Evolutionary conservation across 495 filamentous ascomycete genomes (phyloP), one percentile per base, ranked within the genome.

Genomic region (Penicillium macrosclerotiorum): DNA sequence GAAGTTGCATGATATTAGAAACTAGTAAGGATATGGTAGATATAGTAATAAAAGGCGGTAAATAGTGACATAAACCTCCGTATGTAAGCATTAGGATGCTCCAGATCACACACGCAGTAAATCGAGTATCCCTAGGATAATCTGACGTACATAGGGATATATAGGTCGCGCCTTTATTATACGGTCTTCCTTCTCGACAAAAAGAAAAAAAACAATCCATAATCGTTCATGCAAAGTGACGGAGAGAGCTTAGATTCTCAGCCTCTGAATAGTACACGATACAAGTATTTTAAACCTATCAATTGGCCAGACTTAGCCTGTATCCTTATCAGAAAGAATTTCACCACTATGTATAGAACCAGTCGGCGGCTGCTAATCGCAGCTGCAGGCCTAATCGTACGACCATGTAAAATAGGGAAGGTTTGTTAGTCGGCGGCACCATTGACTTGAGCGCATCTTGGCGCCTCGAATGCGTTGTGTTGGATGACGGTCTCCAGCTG

Each of bases 381-480:
- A 33, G 14, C 13, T 27, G 16, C 32, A 16, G 27, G 20, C 17
- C 34, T 37, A 22, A 4, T 16, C 37, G 20, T 27, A 35, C 45
- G 22, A 12, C 12, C 24, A 31, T 43, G 16, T 19, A 29, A 17
- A 47, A 49, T 13, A 34, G 29, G 44, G 36, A 13, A 17, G 26
- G 18, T n/a, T n/a, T n/a, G n/a, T n/a, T n/a, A n/a, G n/a, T n/a
- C n/a, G 24, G 41, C 37, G 18, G 31, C 20, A 40, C 33, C 38
- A 49, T 46, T 49, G 38, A 51, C 26, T 39, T 29, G 52, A 44
- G 43, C 36, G 36, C 49, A 33, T 31, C 23, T 30, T 17, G 23
- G 42, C 39, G 13, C 25, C 23, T 44, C 45, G 37, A 35, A 13
- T 17, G 12, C 35, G 17, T 27, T 29, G 22, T 17, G 32, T 46